phyloP scores from a whole-genome alignment of 352 stramenopile species.

The Pythium aristosporum region DNA sequence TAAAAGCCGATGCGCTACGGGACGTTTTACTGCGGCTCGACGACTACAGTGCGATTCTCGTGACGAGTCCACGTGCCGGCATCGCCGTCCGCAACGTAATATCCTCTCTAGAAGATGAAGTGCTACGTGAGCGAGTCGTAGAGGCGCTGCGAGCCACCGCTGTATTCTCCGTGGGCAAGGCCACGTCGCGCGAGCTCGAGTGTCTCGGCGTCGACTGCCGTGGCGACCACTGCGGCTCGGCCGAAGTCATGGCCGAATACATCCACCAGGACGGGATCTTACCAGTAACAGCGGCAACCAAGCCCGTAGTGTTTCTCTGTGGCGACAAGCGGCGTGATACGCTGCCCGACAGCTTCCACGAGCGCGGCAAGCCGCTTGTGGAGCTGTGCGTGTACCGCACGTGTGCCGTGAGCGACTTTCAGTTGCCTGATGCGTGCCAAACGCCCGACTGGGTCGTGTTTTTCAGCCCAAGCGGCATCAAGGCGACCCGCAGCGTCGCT shows the following conservation, averaged over 20 bases:
- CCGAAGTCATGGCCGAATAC: constrained; percentile 51
- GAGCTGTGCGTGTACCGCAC: constrained; percentile 73
- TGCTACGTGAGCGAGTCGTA: constrained; percentile 24
- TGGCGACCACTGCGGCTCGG: constrained; percentile 74
- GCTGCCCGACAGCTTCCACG: constrained; percentile 62
- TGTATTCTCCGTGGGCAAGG: constrained; percentile 67
- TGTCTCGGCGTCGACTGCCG: constrained; percentile 47
- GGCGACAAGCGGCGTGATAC: constrained; percentile 67
- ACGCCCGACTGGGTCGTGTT: constrained; percentile 70
- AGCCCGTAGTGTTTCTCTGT: constrained; percentile 73
- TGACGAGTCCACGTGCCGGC: constrained; percentile 76
- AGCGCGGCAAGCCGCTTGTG: constrained; percentile 42
- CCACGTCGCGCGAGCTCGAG: constrained; percentile 62
- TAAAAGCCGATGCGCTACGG: constrained; percentile 43
- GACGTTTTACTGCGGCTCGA: constrained; percentile 46
- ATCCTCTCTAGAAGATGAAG: constrained; percentile 24
- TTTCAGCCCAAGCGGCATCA: constrained; percentile 81
- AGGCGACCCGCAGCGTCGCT: constrained; percentile 42
- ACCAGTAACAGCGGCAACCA: constrained; percentile 32
- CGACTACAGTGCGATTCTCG: constrained; percentile 52
- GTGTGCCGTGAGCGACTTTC: constrained; percentile 43
- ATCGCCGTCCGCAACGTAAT: constrained; percentile 48
- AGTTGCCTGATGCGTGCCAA: constrained; percentile 36
- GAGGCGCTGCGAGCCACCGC: constrained; percentile 30
- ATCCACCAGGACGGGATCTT: constrained; percentile 43